Base-by-base conservation (phyloP, 306 rosid species). In the Gillenia trifoliata region DNA sequence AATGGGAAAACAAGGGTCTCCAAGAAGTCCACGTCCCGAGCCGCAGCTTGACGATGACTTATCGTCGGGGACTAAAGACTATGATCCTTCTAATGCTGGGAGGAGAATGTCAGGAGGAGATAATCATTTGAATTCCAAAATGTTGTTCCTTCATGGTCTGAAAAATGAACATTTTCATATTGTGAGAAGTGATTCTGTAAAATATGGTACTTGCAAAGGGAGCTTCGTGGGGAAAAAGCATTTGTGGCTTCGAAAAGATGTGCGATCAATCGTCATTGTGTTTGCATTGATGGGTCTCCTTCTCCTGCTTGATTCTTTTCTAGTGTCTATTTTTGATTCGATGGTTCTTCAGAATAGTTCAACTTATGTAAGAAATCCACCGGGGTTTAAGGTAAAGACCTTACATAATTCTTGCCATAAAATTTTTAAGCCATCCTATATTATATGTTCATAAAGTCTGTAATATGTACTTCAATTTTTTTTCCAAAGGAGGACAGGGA, bases 291-390 rank as follows among this genome's bases (percentile, higher is more conserved):
- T 93, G 85, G 84, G 77, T 70, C 86, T 87, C 66, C 81, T 93
- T 72, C 84, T 89, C 81, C 79, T 89, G 74, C 86, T 93, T 77
- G 98, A 89, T 84, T 89, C 92, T 74, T 77, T 89, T 16, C 52
- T 90, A 83, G 84, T 93, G 16, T 88, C 89, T 3, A 63, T 85
- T 81, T 90, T 85, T 64, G 88, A 91, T 87, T 78, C 79, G 23
- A 64, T 80, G 71, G 78, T 70, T 72, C 73, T 59, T 80, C 90
- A 81, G 82, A 84, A 79, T 22, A 65, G 49, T 75, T 38, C 77
- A 50, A 13, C 82, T 72, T 55, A 25, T 57, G n/a, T 57, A 67
- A 79, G 74, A 72, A 83, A 75, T 68, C 83, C 90, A 68, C 86
- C 64, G 72, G 70, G 36, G 57, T 66, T 73, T 26, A 71, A 59